Percentiles rank a stretch among this genome's conserved stretches.
These are phyloP conservation scores for Ganoderma lucidum DNA, from an alignment of 1,284 basidiomycete species.

Conservation along the genomic window DNA sequence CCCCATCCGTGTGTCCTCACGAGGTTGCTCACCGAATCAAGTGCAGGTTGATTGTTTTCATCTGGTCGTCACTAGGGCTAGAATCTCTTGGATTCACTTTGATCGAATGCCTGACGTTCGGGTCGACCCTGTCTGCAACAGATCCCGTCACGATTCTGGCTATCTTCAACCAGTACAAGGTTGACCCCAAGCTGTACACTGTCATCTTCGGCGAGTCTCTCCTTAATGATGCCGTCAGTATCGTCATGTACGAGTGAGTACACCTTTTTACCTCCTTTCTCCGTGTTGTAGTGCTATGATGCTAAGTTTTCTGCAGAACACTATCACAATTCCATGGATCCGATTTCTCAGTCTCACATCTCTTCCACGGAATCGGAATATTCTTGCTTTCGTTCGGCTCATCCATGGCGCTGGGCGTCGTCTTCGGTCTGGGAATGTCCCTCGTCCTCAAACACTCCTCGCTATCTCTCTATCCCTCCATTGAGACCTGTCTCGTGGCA, in stretches of 20 bases:
- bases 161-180: conserved; percentile 99
- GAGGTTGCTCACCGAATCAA: conserved; percentile 53
- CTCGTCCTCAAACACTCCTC: conserved; percentile 96
- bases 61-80: conserved; percentile 92
- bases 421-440: conserved; percentile 91
- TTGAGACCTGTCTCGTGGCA: conserved; percentile 94
- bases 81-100: conserved; percentile 85
- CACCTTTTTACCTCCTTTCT: no score
- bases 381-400: conserved; percentile 96
- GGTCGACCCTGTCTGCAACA: conserved; percentile 96
- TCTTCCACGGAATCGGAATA: conserved; percentile 96
- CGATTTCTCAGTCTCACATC: conserved; percentile 87
- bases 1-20: not conserved
- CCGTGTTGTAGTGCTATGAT: not conserved
- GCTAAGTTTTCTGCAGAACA: conserved; percentile 56
- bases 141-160: conserved; percentile 99
- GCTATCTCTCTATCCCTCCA: conserved; percentile 86
- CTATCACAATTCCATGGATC: conserved; percentile 92
- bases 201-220: conserved; percentile 99
- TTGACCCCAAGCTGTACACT: conserved; percentile 97
- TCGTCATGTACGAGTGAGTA: conserved; percentile 99
- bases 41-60: conserved; percentile 90
- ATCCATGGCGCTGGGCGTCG: conserved; percentile 93
- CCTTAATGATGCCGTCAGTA: conserved; percentile 98
- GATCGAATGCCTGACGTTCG: conserved; percentile 95